A percentile compares a stretch with the other conserved stretches of the same genome.
These are phyloP conservation scores for Aspergillus sp. DNA, from an alignment of 2,329 filamentous ascomycete species.

Conservation along the genomic window DNA sequence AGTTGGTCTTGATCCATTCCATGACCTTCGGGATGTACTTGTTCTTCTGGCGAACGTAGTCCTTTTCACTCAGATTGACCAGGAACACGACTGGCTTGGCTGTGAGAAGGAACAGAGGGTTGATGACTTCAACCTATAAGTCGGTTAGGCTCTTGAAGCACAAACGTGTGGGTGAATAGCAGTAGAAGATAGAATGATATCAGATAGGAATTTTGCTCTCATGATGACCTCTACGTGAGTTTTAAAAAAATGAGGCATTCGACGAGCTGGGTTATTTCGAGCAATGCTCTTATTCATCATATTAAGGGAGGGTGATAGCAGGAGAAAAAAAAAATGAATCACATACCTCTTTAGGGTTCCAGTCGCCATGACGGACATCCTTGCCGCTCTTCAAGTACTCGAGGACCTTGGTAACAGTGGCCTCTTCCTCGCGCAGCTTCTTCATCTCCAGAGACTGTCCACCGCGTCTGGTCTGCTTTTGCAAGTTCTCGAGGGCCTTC, in stretches of 20 bases:
- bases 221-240: constrained; percentile 76
- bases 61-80: constrained; percentile 94
- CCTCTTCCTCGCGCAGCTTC: constrained; percentile 93
- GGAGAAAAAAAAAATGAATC: constrained; percentile 28
- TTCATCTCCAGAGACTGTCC: constrained; percentile 97
- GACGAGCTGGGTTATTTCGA: constrained; percentile 99
- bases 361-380: constrained; percentile 88
- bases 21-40: constrained; percentile 94
- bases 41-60: constrained; percentile 99
- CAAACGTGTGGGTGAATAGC: constrained; percentile 24
- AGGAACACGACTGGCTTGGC: constrained; percentile 97
- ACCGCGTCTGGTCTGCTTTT: constrained; percentile 93
- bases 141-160: constrained; percentile 26
- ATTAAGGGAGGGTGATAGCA: constrained; percentile 25
- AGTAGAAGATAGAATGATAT: constrained; percentile 48
- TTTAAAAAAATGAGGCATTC: constrained; percentile 72
- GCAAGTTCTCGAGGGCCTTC: constrained; percentile 87
- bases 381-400: constrained; percentile 84
- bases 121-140: constrained; percentile 89
- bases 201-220: constrained; percentile 80
- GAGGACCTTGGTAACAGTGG: constrained; percentile 88
- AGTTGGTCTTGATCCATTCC: constrained; percentile 93
- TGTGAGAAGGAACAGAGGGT: constrained; percentile 90
- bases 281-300: constrained; percentile 99
- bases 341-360: constrained; percentile 90